Evolutionary conservation across 2,329 filamentous ascomycete genomes (phyloP).

Genomic region (Beauveria scarabaeidicola): DNA sequence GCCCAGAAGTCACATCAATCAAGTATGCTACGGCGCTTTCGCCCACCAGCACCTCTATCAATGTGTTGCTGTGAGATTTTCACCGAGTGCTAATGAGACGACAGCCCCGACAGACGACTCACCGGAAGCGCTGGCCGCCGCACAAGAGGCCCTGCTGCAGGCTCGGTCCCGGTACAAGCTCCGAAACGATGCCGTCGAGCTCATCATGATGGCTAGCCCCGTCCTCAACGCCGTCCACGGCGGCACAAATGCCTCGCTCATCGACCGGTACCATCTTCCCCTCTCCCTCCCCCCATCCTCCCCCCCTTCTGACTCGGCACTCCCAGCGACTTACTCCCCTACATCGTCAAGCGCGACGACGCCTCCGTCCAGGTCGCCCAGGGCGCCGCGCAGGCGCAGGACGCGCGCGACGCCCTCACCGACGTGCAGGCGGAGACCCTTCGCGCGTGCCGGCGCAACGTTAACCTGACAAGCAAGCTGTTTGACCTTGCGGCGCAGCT

Average conservation of each 20-base stretch:
- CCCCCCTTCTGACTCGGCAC: not conserved
- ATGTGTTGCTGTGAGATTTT: not conserved
- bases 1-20: constrained; percentile 32
- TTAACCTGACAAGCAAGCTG: constrained; percentile 52
- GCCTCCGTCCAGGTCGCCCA: constrained; percentile 56
- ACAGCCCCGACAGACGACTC: constrained; percentile 27
- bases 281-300: no score
- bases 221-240: constrained; percentile 70
- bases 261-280: constrained; percentile 52
- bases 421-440: constrained; percentile 51
- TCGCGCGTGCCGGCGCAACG: constrained; percentile 50
- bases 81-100: not conserved
- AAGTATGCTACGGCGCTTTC: constrained; percentile 21
- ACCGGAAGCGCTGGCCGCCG: constrained; percentile 44
- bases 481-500: constrained; percentile 53
- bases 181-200: constrained; percentile 59
- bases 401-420: constrained; percentile 44
- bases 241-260: constrained; percentile 51
- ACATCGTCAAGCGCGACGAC: constrained; percentile 58
- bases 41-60: not conserved
- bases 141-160: constrained; percentile 59
- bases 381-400: constrained; percentile 44
- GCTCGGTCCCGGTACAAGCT: constrained; percentile 62
- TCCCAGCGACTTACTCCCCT: constrained; percentile 55
- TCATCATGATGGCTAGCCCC: constrained; percentile 63